Base-by-base conservation (phyloP, 768 basidiomycete species). In the Suillus lakei region DNA sequence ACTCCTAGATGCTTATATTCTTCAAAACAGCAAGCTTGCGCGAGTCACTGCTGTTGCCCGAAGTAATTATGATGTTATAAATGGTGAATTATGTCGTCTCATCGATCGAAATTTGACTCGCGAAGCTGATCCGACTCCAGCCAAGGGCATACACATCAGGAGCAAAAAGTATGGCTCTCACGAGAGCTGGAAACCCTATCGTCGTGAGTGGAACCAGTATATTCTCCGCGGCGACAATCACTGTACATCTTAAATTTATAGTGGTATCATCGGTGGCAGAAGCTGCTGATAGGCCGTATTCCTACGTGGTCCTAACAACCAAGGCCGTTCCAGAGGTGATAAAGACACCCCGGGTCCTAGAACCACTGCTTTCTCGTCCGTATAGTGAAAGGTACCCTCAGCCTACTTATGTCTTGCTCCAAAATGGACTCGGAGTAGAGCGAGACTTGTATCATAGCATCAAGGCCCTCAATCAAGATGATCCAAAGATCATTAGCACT, bases 11-110 rank as follows among this genome's bases (percentile, higher is more conserved):
- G 82, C 88, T 1, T 78, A 84, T 60, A 80, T 89, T 61, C 77
- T 90, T 26, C 58, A 59, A 41, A 28, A 26, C 6, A 59, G 58
- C 26, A 59, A 59, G 13, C 78, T 83, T 36, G 89, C 84, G 1
- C 81, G 85, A 30, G 87, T 94, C 10, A 93, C 92, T 1, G 88
- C 82, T 21, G 89, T 93, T 1, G 92, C 91, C 2, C 77, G 92
- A 63, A 87, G 91, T 60, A 91, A 92, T 65, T 90, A 85, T 71
- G 82, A 87, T 15, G 76, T 80, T 2, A 81, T 88, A 10, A 59
- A 59, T n/a, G 26, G 58, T 59, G 6, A 13, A 7, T 12, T 9
- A 51, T 62, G 6, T 28, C 34, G 18, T 64, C 28, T 62, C 28
- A 13, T 39, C 21, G 10, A 13, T 39, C 21, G 10, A n/a, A 13